Base-by-base conservation (phyloP, 192 early-diverging fungal genomes). In the Coemansia sp. region DNA sequence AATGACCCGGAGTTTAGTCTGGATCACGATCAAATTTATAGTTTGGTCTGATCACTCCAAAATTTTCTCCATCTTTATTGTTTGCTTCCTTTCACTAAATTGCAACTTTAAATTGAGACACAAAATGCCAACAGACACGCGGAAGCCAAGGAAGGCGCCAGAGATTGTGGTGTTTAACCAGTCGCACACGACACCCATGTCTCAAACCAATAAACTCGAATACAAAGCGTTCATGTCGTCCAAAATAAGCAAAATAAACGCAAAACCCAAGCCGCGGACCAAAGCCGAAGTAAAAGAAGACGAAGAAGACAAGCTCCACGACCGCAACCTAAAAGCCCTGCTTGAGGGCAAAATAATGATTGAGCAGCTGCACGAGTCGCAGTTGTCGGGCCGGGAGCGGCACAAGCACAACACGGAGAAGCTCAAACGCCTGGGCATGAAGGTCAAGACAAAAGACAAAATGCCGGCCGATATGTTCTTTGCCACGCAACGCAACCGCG, bases 221-320 rank as follows among this genome's bases (percentile, higher is more conserved):
- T 74, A 79, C 64, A 74, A 74, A 35, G 29, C 63, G 15, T 79
- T 79, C 60, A 73, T 79, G 71, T 82, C 50, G 41, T 58, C 49
- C 74, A 90, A 84, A 65, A 83, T 49, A 43, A 69, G 84, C 39
- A 93, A 94, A 68, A 77, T 94, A 29, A 92, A 92, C 68, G 93
- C 93, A 7, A 93, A 91, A 89, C 64, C 76, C 1, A 32, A 32
- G 8, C 64, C 90, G 37, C 92, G 92, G 59, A 56, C 85, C 35
- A 89, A 88, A 72, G 93, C 90, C 9, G 88, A 92, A 62, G 82
- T 94, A 51, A 90, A 89, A 47, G 90, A 91, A 51, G 77, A 79
- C 23, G 60, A 63, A 6, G 64, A 70, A 12, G 64, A 65, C 39
- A 49, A 43, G 2, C 57, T 56, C 3, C 37, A 71, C 47, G 77